Evolutionary conservation across 2,329 filamentous ascomycete genomes (phyloP), one percentile per base, ranked within the genome.

Genomic region (Fusarium multiceps): DNA sequence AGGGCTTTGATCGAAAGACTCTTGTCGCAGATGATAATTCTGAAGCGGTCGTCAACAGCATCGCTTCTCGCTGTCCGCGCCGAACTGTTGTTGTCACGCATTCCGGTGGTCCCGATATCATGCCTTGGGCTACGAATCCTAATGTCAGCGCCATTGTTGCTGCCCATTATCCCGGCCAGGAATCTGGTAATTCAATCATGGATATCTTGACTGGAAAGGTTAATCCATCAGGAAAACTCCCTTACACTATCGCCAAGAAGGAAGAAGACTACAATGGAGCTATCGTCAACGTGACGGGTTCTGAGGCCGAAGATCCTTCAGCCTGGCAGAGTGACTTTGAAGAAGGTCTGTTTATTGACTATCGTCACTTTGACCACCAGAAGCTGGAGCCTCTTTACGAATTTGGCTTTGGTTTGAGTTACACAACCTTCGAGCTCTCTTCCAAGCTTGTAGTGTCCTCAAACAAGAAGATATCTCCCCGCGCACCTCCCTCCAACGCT

Each of bases 401-500:
- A 48, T 95, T 95, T 77, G 92, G 92, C 10, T 89, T 93, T 72
- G 92, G 92, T 3, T 82, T 95, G 3, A 91, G 89, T n/a, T 93
- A 92, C 80, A 92, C 91, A 3, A 89, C 84, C 32, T 93, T 92
- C 14, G 45, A 8, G 0, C 11, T 56, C 6, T 40, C 45, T 16
- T 50, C 54, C 5, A 9, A 16, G 10, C 43, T 56, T 14, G 10
- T 16, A 14, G 18, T 48, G 13, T 48, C 53, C 6, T 18, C 42
- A 8, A 7, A 18, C 2, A 28, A 55, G 20, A 28, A 27, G 12
- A n/a, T 55, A 4, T 14, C 53, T 4, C 28, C 42, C 16, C 53
- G 53, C 1, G 10, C 23, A 20, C 6, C 30, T 1, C 2, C 14
- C 16, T 55, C 53, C 9, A 48, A 55, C 10, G 11, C 18, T 8